Evolutionary conservation across 2,329 filamentous ascomycete genomes (phyloP), one percentile per base, ranked within the genome.

Genomic region (Lachnellula suecica): DNA sequence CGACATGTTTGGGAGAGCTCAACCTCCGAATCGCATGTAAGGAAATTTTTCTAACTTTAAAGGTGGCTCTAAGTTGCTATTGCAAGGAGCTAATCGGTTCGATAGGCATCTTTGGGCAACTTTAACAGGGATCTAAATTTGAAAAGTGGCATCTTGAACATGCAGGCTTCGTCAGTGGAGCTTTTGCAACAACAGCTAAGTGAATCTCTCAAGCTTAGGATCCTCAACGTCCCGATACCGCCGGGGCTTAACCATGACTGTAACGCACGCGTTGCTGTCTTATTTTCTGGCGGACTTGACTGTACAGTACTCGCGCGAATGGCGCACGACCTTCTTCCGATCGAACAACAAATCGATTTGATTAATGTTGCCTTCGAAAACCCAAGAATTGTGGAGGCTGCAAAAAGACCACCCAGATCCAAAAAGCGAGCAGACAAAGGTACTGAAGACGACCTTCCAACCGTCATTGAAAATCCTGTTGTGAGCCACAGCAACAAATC

Each of bases 321-420:
- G 22, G 77, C 82, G 10, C 89, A 96, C 66, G 87, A 96, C 11
- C 71, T 95, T 2, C 68, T 97, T 2, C 88, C 89, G 0, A 13
- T 66, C 0, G 71, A 78, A 4, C 85, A 95, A 63, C 74, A 80
- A 1, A 85, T 99, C 55, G 94, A 97, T 66, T 77, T 99, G 8
- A 79, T 99, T 58, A 99, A 99, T 60, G 93, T 99, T 42, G 94
- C 93, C 0, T 99, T 99, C 64, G 90, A 99, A 69, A 99, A 99
- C 59, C 93, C 92, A 0, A 81, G 89, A 27, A 82, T 86, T 58
- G 84, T 79, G 53, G 84, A 77, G 3, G 77, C 82, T 40, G 71
- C 81, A 11, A 74, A 74, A 19, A 73, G 69, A 52, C 65, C 58
- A 25, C 48, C 62, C 64, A 69, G 61, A 13, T 47, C 42, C 42